Base-by-base conservation (phyloP, 768 basidiomycete species). In the Macrolepiota albuminosa region DNA sequence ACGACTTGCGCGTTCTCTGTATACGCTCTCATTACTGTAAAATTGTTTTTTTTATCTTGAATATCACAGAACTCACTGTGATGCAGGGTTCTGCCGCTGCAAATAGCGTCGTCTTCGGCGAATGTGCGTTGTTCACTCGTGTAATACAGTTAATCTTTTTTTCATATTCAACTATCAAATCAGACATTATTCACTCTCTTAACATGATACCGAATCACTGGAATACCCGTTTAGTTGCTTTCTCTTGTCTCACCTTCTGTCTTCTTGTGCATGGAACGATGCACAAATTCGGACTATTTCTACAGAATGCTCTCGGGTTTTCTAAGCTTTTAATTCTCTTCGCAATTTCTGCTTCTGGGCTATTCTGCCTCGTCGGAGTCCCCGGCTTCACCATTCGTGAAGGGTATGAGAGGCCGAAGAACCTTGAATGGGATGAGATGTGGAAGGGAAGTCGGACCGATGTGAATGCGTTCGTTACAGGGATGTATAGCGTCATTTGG, bases 401-500 rank as follows among this genome's bases (percentile, higher is more conserved):
- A n/a, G 80, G 74, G 6, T 82, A 84, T 49, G 78, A 83, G 37
- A 69, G 71, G 14, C 83, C 87, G 0, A 69, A 77, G 26, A 90
- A 88, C 66, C 83, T 84, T 49, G 74, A 73, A 1, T 87, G 86
- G 86, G 62, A 71, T 14, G 77, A 76, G 1, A 73, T 89, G 56
- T 90, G 88, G 87, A 80, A 84, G 60, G 88, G 86, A 0, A 81
- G 80, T 43, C 75, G 74, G 16, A 78, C 72, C 9, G 84, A 78
- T 0, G 73, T 74, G 6, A 90, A 87, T 64, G 82, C 84, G 1
- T 83, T 88, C 66, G 81, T 84, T 0, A 81, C 74, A 13, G 87
- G 84, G 4, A 72, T 91, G 34, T 88, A 87, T 67, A 86, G 79
- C 62, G 85, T 89, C 46, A 85, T 88, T 26, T 91, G 89, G 88